phyloP scores from a whole-genome alignment of 805 yeast genomes.

The Candida montana region DNA sequence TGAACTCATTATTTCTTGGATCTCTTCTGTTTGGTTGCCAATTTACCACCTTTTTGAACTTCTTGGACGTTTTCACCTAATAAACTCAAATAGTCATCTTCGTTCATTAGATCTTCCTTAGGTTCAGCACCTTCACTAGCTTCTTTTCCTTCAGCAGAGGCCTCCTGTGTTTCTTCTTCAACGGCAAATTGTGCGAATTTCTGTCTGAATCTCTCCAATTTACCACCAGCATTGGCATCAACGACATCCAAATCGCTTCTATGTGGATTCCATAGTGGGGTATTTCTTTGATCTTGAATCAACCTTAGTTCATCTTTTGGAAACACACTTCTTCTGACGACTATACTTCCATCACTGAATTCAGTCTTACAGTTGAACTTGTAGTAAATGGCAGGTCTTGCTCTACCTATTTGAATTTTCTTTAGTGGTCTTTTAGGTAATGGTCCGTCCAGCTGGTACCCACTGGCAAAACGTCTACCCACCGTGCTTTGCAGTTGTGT shows the following conservation, averaged over 20 bases:
- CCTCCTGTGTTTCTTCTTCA: slow-evolving; percentile 25
- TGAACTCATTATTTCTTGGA: slow-evolving; percentile 29
- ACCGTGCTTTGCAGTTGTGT: slow-evolving; percentile 2
- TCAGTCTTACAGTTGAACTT: slow-evolving; percentile 88
- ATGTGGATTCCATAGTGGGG: slow-evolving; percentile 83
- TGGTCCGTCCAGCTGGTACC: slow-evolving; percentile 18
- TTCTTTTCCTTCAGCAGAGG: slow-evolving; percentile 2
- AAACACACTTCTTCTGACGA: slow-evolving; percentile 74
- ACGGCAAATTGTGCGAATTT: slow-evolving; percentile 51
- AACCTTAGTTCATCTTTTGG: slow-evolving; percentile 84
- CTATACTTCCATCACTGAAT: slow-evolving; percentile 89
- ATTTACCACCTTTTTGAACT: slow-evolving; percentile 51
- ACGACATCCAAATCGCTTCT: slow-evolving; percentile 68
- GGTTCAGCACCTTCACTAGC: slow-evolving; percentile 12
- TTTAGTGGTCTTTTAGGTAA: slow-evolving; percentile 54
- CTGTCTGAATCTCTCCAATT: slow-evolving; percentile 66
- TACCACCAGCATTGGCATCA: slow-evolving; percentile 83
- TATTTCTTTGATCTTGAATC: slow-evolving; percentile 84
- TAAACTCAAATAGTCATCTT: slow-evolving; percentile 52
- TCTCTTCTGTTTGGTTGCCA: slow-evolving; percentile 40
- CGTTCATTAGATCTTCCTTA: slow-evolving; percentile 11
- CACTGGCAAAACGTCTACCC: slow-evolving; percentile 10
- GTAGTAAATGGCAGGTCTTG: slow-evolving; percentile 90
- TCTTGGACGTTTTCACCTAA: slow-evolving; percentile 53
- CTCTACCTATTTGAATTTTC: slow-evolving; percentile 71